A percentile compares a stretch with the other conserved stretches of the same genome.
Evolutionary conservation across 345 rosid genomes (phyloP).

Genomic region (Bruguiera gymnorhiza): DNA sequence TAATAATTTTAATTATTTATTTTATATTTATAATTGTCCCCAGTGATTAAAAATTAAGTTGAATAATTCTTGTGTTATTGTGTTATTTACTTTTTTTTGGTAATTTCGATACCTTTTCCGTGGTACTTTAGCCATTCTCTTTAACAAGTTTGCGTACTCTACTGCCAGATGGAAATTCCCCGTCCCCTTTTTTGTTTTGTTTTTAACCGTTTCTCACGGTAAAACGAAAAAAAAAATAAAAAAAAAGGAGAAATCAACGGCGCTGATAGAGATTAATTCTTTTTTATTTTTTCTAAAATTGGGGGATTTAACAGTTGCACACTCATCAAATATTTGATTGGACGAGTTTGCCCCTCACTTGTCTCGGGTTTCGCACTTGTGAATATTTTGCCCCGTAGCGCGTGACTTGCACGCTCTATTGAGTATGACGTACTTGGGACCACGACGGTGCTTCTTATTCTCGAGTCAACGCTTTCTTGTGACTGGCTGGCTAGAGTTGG

Average conservation of each 20-base stretch:
- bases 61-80: no score
- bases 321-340: not conserved
- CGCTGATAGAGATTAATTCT: not conserved
- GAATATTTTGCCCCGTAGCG: not conserved
- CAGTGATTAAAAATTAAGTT: no score
- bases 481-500: not conserved
- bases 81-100: not conserved
- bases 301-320: not conserved
- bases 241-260: not conserved
- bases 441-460: not conserved
- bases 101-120: conserved; percentile 15
- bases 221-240: no score
- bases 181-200: not conserved
- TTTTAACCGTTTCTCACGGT: not conserved
- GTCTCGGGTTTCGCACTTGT: conserved; percentile 8
- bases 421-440: not conserved
- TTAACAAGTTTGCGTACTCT: not conserved
- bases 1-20: no score
- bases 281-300: not conserved
- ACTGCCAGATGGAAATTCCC: not conserved
- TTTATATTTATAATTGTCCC: no score
- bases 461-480: conserved; percentile 17
- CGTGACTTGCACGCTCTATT: not conserved
- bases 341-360: conserved; percentile 8
- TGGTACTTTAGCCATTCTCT: conserved; percentile 18